These are phyloP conservation scores for Pichia gijzeniarum DNA, from an alignment of 805 yeast genomes.

Conservation along the genomic window DNA sequence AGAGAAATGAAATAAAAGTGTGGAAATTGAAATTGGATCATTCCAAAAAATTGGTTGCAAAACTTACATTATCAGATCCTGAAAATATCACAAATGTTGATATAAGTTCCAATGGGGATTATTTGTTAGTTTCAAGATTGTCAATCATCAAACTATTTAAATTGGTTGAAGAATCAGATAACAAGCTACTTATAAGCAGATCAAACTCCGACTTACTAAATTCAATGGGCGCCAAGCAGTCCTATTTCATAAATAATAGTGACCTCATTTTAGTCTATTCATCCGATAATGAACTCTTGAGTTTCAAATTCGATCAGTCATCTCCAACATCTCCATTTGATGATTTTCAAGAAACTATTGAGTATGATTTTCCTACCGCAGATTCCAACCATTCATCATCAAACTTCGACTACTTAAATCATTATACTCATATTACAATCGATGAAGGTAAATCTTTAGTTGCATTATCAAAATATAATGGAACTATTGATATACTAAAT, in stretches of 20 bases:
- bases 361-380: slow-evolving; percentile 27
- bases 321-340: slow-evolving; percentile 33
- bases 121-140: slow-evolving; percentile 67
- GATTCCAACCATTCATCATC: not conserved
- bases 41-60: slow-evolving; percentile 55
- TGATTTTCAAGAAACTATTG: slow-evolving; percentile 31
- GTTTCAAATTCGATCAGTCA: slow-evolving; percentile 31
- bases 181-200: slow-evolving; percentile 42
- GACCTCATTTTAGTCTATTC: slow-evolving; percentile 44
- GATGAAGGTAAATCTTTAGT: slow-evolving; percentile 39
- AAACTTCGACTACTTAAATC: slow-evolving; percentile 32
- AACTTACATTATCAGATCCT: slow-evolving; percentile 62
- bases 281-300: slow-evolving; percentile 49
- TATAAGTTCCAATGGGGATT: slow-evolving; percentile 56
- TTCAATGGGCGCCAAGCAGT: slow-evolving; percentile 48
- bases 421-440: slow-evolving; percentile 47
- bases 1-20: slow-evolving; percentile 71
- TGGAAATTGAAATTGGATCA: slow-evolving; percentile 50
- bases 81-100: slow-evolving; percentile 71
- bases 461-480: slow-evolving; percentile 58
- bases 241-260: slow-evolving; percentile 35
- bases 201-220: slow-evolving; percentile 39
- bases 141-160: slow-evolving; percentile 63
- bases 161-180: slow-evolving; percentile 40
- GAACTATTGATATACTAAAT: slow-evolving; percentile 51